Evolutionary conservation across 1,139 yeast species (phyloP).

Genomic region (Pichiaceae sp.): DNA sequence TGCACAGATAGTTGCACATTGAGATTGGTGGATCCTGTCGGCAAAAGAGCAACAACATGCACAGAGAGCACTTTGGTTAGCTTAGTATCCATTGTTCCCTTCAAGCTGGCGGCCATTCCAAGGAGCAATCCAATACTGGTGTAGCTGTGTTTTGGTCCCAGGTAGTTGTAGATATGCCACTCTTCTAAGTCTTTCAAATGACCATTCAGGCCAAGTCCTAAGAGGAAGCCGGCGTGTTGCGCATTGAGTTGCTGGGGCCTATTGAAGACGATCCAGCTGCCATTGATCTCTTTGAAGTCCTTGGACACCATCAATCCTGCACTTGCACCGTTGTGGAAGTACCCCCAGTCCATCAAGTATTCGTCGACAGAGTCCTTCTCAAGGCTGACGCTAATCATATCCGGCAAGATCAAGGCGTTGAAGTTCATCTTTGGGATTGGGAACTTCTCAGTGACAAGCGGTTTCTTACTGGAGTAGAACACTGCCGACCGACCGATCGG

Average conservation of each 20-base stretch:
- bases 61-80: conserved; percentile 87
- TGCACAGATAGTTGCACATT: conserved; percentile 81
- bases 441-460: conserved; percentile 78
- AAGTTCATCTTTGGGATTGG: conserved; percentile 73
- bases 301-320: conserved; percentile 74
- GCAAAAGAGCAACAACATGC: conserved; percentile 86
- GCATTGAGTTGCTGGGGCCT: conserved; percentile 65
- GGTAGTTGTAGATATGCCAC: conserved; percentile 92
- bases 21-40: conserved; percentile 83
- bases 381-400: conserved; percentile 51
- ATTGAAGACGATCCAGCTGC: conserved; percentile 89
- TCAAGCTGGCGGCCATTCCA: conserved; percentile 88
- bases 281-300: conserved; percentile 65
- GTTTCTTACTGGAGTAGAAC: conserved; percentile 62
- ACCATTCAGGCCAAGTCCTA: conserved; percentile 89
- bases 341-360: conserved; percentile 67
- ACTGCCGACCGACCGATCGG: conserved; percentile 76
- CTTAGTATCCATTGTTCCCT: conserved; percentile 79
- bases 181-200: conserved; percentile 79
- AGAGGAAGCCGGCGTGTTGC: conserved; percentile 91
- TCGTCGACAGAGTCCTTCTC: conserved; percentile 47
- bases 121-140: conserved; percentile 82
- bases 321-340: conserved; percentile 87
- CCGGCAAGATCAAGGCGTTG: conserved; percentile 58
- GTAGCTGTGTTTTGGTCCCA: conserved; percentile 81